A percentile compares a stretch with the other conserved stretches of the same genome.
Evolutionary conservation across 108 stramenopile species (phyloP).

Genomic region (Nitzschia sp.): DNA sequence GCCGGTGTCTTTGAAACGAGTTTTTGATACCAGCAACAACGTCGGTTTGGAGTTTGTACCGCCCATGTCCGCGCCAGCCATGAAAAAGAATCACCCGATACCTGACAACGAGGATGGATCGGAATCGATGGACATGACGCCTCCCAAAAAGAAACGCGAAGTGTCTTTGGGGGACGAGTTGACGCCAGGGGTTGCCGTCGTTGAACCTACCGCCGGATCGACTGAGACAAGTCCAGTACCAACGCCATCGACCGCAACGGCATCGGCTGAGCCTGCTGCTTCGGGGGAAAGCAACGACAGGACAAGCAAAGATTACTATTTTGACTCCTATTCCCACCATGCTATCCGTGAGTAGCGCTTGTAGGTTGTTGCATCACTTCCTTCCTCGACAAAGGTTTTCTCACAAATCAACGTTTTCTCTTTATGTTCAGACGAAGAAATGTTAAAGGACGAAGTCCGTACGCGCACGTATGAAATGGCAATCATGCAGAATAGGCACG

Average conservation of each 20-base stretch:
- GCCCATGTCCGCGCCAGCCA: neutral
- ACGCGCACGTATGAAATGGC: slow-evolving; percentile 89
- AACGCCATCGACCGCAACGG: neutral
- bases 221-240: neutral
- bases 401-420: too few species aligned
- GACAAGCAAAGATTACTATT: slow-evolving; percentile 91
- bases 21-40: neutral
- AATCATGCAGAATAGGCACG: slow-evolving; percentile 75
- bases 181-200: neutral
- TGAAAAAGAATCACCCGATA: neutral
- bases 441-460: slow-evolving; percentile 95
- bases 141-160: slow-evolving; percentile 27
- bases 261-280: neutral
- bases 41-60: neutral
- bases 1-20: neutral
- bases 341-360: slow-evolving; percentile 65
- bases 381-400: neutral
- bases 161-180: neutral
- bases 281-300: slow-evolving; percentile 30
- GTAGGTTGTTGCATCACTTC: too few species aligned
- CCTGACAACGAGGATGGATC: neutral
- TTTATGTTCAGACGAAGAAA: slow-evolving; percentile 73
- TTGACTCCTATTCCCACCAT: slow-evolving; percentile 94
- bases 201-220: neutral
- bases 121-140: slow-evolving; percentile 11